Evolutionary conservation across 257 asterid genomes (phyloP), one percentile per base, ranked within the genome.

Genomic region (Solanum medicagineum): DNA sequence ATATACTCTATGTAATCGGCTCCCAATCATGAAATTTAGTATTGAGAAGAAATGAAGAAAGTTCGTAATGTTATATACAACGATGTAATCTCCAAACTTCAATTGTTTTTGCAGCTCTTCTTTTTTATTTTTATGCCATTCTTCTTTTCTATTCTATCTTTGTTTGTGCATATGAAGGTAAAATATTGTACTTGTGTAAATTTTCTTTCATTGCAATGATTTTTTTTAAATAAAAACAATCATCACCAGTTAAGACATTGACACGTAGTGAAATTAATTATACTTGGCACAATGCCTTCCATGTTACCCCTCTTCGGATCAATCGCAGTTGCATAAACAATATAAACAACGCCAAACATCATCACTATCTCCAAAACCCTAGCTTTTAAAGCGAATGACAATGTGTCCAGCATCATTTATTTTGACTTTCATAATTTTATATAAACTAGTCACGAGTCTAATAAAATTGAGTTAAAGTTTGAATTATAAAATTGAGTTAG

Each of bases 161-260:
- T 29, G 29, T 29, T 29, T 29, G 32, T 29, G 32, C 32, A 29
- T 29, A 29, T 29, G 32, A 29, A 29, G 32, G 32, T 29, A 29
- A 29, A 29, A 2, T 29, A 29, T 29, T 29, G 32, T 29, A 29
- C 3, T 29, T 29, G 32, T 29, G 32, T 29, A 29, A 29, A 29
- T 29, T 29, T 29, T 29, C 32, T 29, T 29, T 29, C 32, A 29
- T 29, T 29, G 32, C 32, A 29, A 29, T 29, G 32, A 29, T 29
- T 29, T 29, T 29, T 29, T 29, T 29, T 29, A 29, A 2, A 20
- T 87, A 89, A 7, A 93, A 90, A 4, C 94, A 36, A 36, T 4
- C 97, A 0, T 97, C 98, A 17, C 95, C 97, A 0, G 93, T 95
- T 85, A 94, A 85, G 90, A 92, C 92, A 90, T 94, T 97, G 13